Base-by-base conservation (phyloP, 352 stramenopile species). In the Pythium angustatum region DNA sequence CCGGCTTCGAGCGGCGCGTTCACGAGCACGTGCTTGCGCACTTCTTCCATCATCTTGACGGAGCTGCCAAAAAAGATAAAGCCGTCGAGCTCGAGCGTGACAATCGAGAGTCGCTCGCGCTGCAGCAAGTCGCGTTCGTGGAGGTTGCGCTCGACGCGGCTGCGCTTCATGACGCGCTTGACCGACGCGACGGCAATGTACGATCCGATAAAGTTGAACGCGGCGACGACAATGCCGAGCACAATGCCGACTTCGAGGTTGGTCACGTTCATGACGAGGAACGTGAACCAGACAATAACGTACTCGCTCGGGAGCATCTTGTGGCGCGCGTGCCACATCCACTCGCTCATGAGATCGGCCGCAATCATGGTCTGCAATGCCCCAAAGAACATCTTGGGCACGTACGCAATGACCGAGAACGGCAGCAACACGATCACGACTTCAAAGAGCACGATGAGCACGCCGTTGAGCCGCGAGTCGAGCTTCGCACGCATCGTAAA, bases 341-440 rank as follows among this genome's bases (percentile, higher is more conserved):
- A 99, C 76, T 99, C 97, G 53, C 91, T 83, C 88, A 99, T 97
- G 14, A 99, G 76, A 68, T 99, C 97, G 7, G 96, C 74, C 41
- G 93, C 97, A 69, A 99, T 98, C 56, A 99, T 91, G 31, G 98
- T 96, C 57, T 99, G 87, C 15, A 99, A 73, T 15, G 92, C 96
- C 14, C 96, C 97, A 63, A 99, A 99, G 72, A 99, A 99, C 55
- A 98, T 88, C 68, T 98, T 98, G 2, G 97, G 97, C 15, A 99
- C 80, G 69, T 94, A 99, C 10, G 91, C 86, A 41, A 99, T 93
- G 51, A 99, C 87, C 26, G 96, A 96, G 59, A 99, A 87, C 7
- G 96, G 96, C 21, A 94, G 78, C 11, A 98, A 41, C 36, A 96
- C 83, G 43, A 94, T 65, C 19, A 70, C 76, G 44, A 93, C 62